phyloP scores from a whole-genome alignment of 2,329 filamentous ascomycete species.

The Plenodomus biglobosus region DNA sequence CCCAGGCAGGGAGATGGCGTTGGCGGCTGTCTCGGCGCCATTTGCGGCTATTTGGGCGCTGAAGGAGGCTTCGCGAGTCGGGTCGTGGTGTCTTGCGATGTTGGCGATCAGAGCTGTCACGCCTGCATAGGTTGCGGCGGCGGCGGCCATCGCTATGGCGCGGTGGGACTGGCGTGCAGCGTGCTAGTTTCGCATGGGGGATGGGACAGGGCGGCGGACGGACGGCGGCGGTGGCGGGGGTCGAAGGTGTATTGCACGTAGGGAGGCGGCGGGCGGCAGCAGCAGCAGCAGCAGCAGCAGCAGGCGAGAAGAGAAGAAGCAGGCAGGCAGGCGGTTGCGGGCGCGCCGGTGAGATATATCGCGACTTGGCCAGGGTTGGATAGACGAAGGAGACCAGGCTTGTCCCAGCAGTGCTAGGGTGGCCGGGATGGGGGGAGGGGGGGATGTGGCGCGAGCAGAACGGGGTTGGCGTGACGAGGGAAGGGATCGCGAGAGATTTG shows the following conservation, averaged over 20 bases:
- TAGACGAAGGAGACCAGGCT: not conserved
- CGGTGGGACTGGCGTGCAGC: conserved; percentile 21
- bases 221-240: conserved; percentile 15
- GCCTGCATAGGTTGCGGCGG: conserved; percentile 41
- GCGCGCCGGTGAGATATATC: not conserved
- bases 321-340: not conserved
- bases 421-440: no score
- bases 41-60: conserved; percentile 46
- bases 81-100: conserved; percentile 52
- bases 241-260: not conserved
- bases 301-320: not conserved
- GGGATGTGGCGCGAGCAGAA: conserved; percentile 3
- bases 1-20: conserved; percentile 74
- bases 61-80: conserved; percentile 48
- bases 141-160: conserved; percentile 36
- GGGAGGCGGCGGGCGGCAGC: conserved; percentile 2
- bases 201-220: conserved; percentile 8
- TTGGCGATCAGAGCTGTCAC: conserved; percentile 50
- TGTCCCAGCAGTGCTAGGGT: not conserved
- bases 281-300: conserved; percentile 1
- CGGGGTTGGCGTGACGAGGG: conserved; percentile 3
- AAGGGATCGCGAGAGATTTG: not conserved
- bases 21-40: conserved; percentile 32
- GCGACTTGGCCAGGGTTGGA: not conserved
- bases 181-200: conserved; percentile 43